Evolutionary conservation across 108 stramenopile species (phyloP), one percentile per base, ranked within the genome.

Genomic region (Skeletonema tropicum): DNA sequence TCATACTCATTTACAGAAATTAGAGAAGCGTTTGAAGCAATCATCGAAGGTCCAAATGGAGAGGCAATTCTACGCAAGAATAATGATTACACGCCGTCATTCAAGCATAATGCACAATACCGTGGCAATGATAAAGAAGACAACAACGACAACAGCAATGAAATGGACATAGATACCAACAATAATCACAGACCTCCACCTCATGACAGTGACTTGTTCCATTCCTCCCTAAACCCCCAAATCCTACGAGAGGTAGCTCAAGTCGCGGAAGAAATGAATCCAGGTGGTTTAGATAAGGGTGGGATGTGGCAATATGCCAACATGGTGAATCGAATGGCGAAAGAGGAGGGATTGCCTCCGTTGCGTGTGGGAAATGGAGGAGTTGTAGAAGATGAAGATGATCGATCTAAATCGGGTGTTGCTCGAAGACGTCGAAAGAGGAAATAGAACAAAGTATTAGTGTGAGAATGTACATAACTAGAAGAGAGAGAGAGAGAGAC

Each of bases 261-360:
- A 23, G 71, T 72, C 5, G 77, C 77, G 6, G 48, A 70, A 14
- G 64, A 60, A 57, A 79, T 79, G 77, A 70, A 70, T 72, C 77
- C 77, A 9, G 77, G 66, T 2, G 77, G 77, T 5, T 68, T 79
- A 49, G 77, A 79, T 62, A 64, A 45, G 58, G 77, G 77, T 57
- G 77, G 77, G 29, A 79, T 79, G 77, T 79, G 77, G 77, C 66
- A 72, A 17, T 79, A 79, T 67, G 77, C 77, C 42, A 71, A 55
- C 17, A 79, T 71, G 71, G 64, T 79, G 49, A 39, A 49, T 38
- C 46, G 71, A 0, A 67, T 75, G 57, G 74, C 66, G 9, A 31
- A 75, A 19, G 45, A 31, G 31, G 58, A 70, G 5, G 58, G 60
- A 36, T 45, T 79, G 23, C 77, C 77, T 30, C 77, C 71, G 4